phyloP scores from a whole-genome alignment of 2,329 filamentous ascomycete genomes.

The Alternaria novae-zelandiae region DNA sequence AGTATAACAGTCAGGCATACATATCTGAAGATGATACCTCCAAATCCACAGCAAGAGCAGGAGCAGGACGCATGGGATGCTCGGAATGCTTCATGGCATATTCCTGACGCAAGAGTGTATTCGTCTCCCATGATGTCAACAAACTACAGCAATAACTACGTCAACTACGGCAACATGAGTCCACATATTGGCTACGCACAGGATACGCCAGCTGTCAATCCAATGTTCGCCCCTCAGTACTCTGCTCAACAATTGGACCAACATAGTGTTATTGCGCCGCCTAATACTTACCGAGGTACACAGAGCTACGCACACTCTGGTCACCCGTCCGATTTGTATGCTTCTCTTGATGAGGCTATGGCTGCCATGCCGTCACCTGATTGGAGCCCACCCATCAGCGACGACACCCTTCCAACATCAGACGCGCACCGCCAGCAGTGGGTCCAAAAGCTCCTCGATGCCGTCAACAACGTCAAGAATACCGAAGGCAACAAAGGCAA shows the following conservation, averaged over 20 bases:
- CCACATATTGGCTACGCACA: not conserved
- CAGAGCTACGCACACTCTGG: not conserved
- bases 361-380: not conserved
- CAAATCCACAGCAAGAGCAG: not conserved
- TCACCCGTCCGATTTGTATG: not conserved
- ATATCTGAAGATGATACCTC: not conserved
- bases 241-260: not conserved
- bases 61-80: not conserved
- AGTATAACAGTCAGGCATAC: not conserved
- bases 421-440: not conserved
- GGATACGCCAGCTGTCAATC: not conserved
- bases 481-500: not conserved
- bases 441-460: constrained; percentile 2
- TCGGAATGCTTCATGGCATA: not conserved
- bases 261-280: not conserved
- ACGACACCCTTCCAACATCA: constrained; percentile 4
- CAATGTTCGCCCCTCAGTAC: not conserved
- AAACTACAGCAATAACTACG: not conserved
- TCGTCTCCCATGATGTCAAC: not conserved
- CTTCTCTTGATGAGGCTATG: not conserved
- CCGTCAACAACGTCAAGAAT: constrained; percentile 3
- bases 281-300: not conserved
- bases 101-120: not conserved
- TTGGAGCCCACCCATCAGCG: constrained; percentile 4
- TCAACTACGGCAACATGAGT: not conserved